Evolutionary conservation across 495 filamentous ascomycete species (phyloP).

Genomic region (Penicillium samsonianum): DNA sequence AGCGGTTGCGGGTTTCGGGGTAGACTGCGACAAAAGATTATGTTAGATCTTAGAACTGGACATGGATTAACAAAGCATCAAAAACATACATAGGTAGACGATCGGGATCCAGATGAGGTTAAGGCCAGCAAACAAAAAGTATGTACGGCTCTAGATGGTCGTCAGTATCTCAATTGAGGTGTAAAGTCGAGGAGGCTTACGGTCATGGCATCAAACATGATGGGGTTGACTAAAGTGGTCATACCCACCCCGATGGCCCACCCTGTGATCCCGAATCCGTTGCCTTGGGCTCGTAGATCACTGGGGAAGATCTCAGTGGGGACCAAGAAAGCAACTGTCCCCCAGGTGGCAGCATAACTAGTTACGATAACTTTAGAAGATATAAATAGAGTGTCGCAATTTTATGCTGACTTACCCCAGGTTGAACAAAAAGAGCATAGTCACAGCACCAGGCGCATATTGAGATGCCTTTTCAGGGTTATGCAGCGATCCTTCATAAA

Average conservation of each 20-base stretch:
- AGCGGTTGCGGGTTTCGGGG: conserved; percentile 58
- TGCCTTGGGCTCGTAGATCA: conserved; percentile 54
- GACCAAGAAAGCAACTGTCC: conserved; percentile 55
- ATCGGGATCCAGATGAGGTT: conserved; percentile 57
- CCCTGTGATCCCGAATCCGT: conserved; percentile 58
- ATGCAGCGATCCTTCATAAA: conserved; percentile 42
- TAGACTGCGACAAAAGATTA: conserved; percentile 41
- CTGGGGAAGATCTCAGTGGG: conserved; percentile 57
- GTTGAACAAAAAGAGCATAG: conserved; percentile 57
- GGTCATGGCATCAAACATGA: conserved; percentile 47
- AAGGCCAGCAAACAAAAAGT: conserved; percentile 54
- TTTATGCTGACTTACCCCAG: conserved; percentile 32
- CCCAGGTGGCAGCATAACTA: conserved; percentile 56
- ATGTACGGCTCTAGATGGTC: conserved; percentile 41
- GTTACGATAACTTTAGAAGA: background rate
- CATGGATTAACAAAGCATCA: background rate
- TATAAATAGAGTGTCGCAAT: background rate
- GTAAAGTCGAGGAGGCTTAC: conserved; percentile 12
- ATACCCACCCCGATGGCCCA: conserved; percentile 59
- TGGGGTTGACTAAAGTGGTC: conserved; percentile 55
- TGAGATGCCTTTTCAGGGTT: conserved; percentile 31
- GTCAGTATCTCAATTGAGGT: conserved; percentile 9
- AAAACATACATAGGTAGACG: conserved; percentile 43
- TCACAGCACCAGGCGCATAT: conserved; percentile 49
- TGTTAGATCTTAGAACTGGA: conserved; percentile 1